Conservation (phyloP, 2,329 filamentous ascomycete species). For the Fusarium bactridioides region DNA sequence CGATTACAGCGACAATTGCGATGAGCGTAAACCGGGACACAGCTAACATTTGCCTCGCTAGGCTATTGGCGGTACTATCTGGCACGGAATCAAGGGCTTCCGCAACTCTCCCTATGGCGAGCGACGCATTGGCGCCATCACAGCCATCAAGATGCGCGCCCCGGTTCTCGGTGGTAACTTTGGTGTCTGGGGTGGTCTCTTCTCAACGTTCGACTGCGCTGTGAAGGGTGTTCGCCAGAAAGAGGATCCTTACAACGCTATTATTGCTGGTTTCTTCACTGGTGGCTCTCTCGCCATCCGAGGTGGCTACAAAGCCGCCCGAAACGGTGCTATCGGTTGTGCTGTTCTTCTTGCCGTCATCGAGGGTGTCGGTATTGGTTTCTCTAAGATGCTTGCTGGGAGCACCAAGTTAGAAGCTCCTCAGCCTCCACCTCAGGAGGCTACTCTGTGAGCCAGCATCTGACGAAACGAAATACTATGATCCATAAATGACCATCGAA, state of each 20-base stretch:
- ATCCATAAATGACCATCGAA: constrained; percentile 16
- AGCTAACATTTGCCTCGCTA: constrained; percentile 45
- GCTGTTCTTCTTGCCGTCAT: constrained; percentile 94
- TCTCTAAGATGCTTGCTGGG: constrained; percentile 92
- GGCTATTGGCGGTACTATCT: constrained; percentile 83
- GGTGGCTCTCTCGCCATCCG: constrained; percentile 90
- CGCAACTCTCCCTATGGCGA: constrained; percentile 91
- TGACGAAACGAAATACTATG: constrained; percentile 18
- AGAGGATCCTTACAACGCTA: constrained; percentile 98
- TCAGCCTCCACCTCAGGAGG: constrained; percentile 45
- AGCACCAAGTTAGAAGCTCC: constrained; percentile 80
- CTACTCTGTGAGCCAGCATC: constrained; percentile 36
- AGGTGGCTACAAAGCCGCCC: constrained; percentile 88
- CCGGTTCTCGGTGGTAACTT: constrained; percentile 98
- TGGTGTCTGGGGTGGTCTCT: constrained; percentile 95
- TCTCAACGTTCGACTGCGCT: constrained; percentile 95
- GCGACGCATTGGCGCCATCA: constrained; percentile 92
- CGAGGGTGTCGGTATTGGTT: constrained; percentile 95
- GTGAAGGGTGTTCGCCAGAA: constrained; percentile 94
- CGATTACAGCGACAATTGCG: constrained; percentile 4
- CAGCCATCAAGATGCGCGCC: constrained; percentile 95
- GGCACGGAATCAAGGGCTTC: constrained; percentile 97
- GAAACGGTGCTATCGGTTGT: constrained; percentile 96
- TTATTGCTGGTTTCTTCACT: constrained; percentile 97
- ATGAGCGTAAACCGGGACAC: neutral